Conservation (phyloP, 208 protist species). For the Leishmania lainsoni region DNA sequence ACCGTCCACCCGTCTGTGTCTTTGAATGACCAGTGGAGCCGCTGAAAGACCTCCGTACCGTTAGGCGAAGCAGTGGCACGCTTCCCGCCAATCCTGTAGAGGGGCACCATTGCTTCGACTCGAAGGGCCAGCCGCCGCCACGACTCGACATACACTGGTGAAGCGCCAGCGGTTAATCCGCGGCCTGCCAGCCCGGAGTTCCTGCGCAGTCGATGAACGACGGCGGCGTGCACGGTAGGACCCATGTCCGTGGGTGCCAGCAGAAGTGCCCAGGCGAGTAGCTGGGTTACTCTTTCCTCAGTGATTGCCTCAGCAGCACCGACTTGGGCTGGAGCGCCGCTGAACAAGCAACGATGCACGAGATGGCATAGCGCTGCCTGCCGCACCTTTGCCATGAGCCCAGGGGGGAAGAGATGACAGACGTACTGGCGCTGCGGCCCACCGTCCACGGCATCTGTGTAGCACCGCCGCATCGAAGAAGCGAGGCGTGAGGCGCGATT, state of each 20-base stretch:
- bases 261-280: conserved; percentile 26
- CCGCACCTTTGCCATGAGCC: conserved; percentile 7
- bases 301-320: neutral
- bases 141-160: conserved; percentile 1
- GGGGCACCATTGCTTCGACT: neutral
- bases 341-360: conserved; percentile 24
- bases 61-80: neutral
- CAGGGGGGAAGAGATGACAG: too few species aligned
- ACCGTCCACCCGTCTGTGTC: conserved; percentile 22
- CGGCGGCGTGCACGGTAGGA: conserved; percentile 13
- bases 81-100: neutral
- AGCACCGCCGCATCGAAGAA: neutral
- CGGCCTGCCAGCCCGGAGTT: neutral
- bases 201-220: conserved; percentile 23
- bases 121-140: conserved; percentile 23
- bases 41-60: conserved; percentile 5
- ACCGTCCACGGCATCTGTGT: neutral
- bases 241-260: conserved; percentile 10
- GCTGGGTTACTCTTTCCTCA: neutral
- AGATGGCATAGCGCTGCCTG: conserved; percentile 26
- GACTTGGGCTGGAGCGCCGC: neutral
- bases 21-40: neutral
- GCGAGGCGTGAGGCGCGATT: neutral
- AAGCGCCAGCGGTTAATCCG: neutral
- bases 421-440: neutral